Conservation (phyloP, 2,329 filamentous ascomycete genomes). For the Beauveria caledonica region DNA sequence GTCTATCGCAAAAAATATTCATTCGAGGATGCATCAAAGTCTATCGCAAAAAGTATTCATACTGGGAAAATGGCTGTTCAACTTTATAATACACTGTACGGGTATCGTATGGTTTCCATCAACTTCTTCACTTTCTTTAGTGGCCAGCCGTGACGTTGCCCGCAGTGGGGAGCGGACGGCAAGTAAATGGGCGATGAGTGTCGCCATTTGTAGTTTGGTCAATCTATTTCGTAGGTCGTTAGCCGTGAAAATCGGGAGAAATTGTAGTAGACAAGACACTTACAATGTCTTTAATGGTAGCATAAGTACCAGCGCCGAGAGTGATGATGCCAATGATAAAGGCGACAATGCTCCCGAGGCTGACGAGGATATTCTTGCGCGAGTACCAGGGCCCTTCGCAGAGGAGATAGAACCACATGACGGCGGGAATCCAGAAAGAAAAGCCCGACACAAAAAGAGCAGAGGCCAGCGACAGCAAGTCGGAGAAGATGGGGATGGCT, state of each 20-base stretch:
- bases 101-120: background rate
- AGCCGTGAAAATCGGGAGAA: background rate
- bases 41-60: background rate
- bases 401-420: slow-evolving; percentile 31
- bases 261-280: slow-evolving; percentile 6
- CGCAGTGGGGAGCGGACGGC: background rate
- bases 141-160: background rate
- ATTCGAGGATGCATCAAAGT: background rate
- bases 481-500: slow-evolving; percentile 61
- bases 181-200: slow-evolving; percentile 4
- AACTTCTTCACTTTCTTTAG: background rate
- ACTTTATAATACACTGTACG: slow-evolving; percentile 3
- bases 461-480: slow-evolving; percentile 46
- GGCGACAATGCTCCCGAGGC: slow-evolving; percentile 18
- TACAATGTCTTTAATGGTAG: slow-evolving; percentile 23
- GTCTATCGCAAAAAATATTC: background rate
- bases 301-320: slow-evolving; percentile 22
- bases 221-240: background rate
- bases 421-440: slow-evolving; percentile 29
- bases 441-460: slow-evolving; percentile 36
- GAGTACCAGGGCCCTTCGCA: slow-evolving; percentile 20
- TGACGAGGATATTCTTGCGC: slow-evolving; percentile 19
- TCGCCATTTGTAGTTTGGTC: slow-evolving; percentile 1
- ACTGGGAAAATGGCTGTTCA: background rate
- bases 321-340: slow-evolving; percentile 22